A percentile compares a stretch with the other conserved stretches of the same genome.
Conservation (phyloP, 768 basidiomycete genomes). For the Lenzites betulinus region DNA sequence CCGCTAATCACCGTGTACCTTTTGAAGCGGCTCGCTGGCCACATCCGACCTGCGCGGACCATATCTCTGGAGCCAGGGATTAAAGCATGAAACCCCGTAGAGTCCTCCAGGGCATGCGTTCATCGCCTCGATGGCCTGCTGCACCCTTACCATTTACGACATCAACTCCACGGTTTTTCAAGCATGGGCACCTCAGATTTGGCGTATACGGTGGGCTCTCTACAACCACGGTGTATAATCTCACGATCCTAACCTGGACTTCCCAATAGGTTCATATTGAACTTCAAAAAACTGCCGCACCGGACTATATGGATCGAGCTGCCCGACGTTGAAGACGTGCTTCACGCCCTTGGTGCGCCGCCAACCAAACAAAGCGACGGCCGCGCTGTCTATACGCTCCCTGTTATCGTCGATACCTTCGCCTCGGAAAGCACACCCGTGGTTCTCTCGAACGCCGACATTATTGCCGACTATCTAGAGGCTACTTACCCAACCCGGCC, state of each 20-base stretch:
- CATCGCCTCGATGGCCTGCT: slow-evolving; percentile 40
- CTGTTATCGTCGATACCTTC: slow-evolving; percentile 65
- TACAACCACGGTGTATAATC: neutral
- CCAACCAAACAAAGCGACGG: slow-evolving; percentile 59
- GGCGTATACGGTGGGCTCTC: slow-evolving; percentile 60
- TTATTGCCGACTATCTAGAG: slow-evolving; percentile 76
- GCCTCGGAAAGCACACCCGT: slow-evolving; percentile 46
- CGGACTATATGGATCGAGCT: slow-evolving; percentile 73
- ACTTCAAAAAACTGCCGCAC: slow-evolving; percentile 73
- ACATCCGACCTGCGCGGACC: neutral
- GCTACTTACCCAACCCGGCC: slow-evolving; percentile 66
- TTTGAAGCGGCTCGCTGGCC: neutral
- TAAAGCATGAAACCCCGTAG: neutral
- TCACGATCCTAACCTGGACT: neutral
- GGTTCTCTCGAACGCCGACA: slow-evolving; percentile 58
- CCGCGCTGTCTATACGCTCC: slow-evolving; percentile 64
- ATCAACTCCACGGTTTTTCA: slow-evolving; percentile 59
- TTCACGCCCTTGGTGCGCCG: slow-evolving; percentile 60
- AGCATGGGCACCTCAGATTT: slow-evolving; percentile 77
- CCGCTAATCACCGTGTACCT: slow-evolving; percentile 15
- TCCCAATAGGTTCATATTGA: slow-evolving; percentile 67
- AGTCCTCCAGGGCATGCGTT: too few species aligned
- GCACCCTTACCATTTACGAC: slow-evolving; percentile 67
- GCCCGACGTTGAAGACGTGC: slow-evolving; percentile 62
- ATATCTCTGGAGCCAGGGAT: neutral